Base-by-base conservation (phyloP, 2,329 filamentous ascomycete species). In the Lachnellula hyalina region DNA sequence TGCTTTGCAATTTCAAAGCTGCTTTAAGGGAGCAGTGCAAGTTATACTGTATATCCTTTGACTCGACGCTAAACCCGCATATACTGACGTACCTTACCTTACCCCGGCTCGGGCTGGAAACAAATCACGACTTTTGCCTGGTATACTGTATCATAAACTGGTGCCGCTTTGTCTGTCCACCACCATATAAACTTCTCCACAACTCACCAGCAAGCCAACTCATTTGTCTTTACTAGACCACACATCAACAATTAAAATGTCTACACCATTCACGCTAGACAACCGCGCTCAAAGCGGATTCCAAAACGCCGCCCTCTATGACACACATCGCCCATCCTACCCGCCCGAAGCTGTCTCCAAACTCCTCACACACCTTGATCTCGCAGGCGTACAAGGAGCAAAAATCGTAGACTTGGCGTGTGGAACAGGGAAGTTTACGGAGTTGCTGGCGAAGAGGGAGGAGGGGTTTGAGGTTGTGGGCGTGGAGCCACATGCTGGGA, bases 381-480 rank as follows among this genome's bases (percentile, higher is more conserved):
- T 89, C 8, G 70, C 74, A 28, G 75, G 73, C 25, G 64, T 74
- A 17, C 50, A 70, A 6, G 71, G 73, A 46, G 77, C 78, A 14
- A 76, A 71, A 45, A 71, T 89, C 41, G 68, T 88, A 23, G 86
- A 89, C 66, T 73, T 89, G 17, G 86, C 79, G 1, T 83, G 84
- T 3, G 85, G 86, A 0, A 88, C 85, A 0, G 86, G 86, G 25
- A 88, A 88, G 65, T 84, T 89, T 64, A 89, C 86, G 0, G 82
- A 85, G 67, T 42, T 78, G 17, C 74, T 90, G 35, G 80, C 82
- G 6, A 72, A 69, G 14, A 73, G 85, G 32, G 72, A 76, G 0
- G 87, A 89, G 69, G 66, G 71, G 6, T 89, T 80, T 69, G 68
- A 75, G 34, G 73, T 90, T 58, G 64, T 84, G 46, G 80, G 84